Base-by-base conservation (phyloP, 2,329 filamentous ascomycete genomes). In the Aspergillus tubingensis region DNA sequence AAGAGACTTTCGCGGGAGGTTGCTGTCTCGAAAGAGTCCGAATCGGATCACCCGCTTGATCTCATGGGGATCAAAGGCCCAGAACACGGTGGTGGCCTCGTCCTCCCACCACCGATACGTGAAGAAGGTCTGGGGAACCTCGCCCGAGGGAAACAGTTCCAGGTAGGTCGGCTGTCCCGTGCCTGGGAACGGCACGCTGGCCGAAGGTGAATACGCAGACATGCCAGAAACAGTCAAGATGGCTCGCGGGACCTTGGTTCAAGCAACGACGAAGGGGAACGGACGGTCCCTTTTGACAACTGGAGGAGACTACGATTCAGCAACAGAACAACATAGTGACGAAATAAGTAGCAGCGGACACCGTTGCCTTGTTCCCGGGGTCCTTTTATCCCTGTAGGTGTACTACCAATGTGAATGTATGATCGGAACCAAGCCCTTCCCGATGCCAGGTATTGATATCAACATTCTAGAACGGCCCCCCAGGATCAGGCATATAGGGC, bases 41-140 rank as follows among this genome's bases (percentile, higher is more conserved):
- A 74, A 79, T 53, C 74, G 74, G 36, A 79, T 74, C 8, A 77
- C 70, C 25, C 71, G 69, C 47, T 73, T 70, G 52, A 79, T 75
- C 39, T 76, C 71, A 8, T 71, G 66, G 30, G 72, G 67, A 25
- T 77, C 73, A 51, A 77, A 78, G 3, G 73, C 73, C 74, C 73
- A 76, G 23, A 79, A 69, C 6, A 76, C 68, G 1, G 74, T 72
- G 0, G 67, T 69, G 1, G 75, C 74, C 55, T 78, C 76, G 49
- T 77, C 76, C 56, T 78, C 77, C 76, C 76, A 79, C 75, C 76
- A 79, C 52, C 71, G 71, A 59, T 75, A 78, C 2, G 67, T 47
- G 3, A 71, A 60, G 32, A 66, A 67, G 55, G 76, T 75, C 5
- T 62, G 68, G n/a, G 76, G 75, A 3, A 72, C 59, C 59, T 77